Evolutionary conservation across 257 asterid species (phyloP).

Genomic region (Solanum corneliomulleri): DNA sequence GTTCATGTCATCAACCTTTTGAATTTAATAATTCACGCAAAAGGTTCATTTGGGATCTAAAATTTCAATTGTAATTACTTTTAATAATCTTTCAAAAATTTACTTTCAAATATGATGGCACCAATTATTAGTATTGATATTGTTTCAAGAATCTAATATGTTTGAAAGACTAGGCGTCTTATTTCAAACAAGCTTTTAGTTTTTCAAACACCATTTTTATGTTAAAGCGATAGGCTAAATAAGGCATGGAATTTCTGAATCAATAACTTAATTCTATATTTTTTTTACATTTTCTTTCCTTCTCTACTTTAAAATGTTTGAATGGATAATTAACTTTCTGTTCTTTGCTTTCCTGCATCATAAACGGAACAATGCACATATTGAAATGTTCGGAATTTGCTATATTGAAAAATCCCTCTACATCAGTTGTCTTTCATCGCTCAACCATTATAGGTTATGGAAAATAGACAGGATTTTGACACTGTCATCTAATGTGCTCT

Average conservation of each 20-base stretch:
- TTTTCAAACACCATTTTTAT: neutral
- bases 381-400: slow-evolving; percentile 75
- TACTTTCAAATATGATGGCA: neutral
- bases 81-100: neutral
- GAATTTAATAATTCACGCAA: slow-evolving; percentile 6
- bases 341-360: slow-evolving; percentile 41
- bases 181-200: neutral
- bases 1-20: slow-evolving; percentile 3
- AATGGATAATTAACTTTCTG: neutral
- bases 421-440: slow-evolving; percentile 60
- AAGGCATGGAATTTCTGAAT: neutral
- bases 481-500: slow-evolving; percentile 81
- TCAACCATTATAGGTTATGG: slow-evolving; percentile 64
- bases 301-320: neutral
- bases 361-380: slow-evolving; percentile 79
- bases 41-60: neutral
- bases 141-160: neutral
- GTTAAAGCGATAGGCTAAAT: neutral
- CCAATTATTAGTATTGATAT: too few species aligned
- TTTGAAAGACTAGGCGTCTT: neutral
- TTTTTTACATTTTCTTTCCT: neutral
- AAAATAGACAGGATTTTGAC: slow-evolving; percentile 64
- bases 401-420: slow-evolving; percentile 56
- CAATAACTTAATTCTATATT: neutral
- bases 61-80: neutral